A percentile compares a stretch with the other conserved stretches of the same genome.
phyloP scores from a whole-genome alignment of 2,329 filamentous ascomycete genomes.

The Pseudocercospora cruenta region DNA sequence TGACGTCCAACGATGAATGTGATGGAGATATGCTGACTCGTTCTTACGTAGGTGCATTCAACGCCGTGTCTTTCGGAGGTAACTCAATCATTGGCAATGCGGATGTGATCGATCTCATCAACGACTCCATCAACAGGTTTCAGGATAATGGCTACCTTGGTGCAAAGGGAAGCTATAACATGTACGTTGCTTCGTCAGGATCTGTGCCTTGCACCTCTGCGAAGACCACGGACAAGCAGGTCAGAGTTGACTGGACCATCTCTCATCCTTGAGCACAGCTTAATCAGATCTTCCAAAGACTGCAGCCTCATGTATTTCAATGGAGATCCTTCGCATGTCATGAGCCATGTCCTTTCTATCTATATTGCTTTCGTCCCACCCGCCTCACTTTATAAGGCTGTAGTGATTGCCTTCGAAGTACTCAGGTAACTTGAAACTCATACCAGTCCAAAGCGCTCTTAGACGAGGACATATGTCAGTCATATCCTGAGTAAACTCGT shows the following conservation, averaged over 20 bases:
- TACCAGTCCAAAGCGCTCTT: no score
- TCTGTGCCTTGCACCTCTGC: constrained; percentile 1
- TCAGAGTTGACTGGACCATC: constrained; percentile 7
- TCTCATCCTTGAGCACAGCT: not conserved
- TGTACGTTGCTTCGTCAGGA: constrained; percentile 4
- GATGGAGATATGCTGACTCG: not conserved
- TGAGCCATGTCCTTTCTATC: no score
- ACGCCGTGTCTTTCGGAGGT: not conserved
- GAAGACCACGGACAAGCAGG: not conserved
- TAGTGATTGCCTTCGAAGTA: no score
- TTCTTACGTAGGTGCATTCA: not conserved
- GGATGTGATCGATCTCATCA: constrained; percentile 7
- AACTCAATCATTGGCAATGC: constrained; percentile 1
- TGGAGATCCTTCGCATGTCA: no score
- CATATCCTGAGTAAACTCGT: no score
- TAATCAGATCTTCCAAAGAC: no score
- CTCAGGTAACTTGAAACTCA: no score
- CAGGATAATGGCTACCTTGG: constrained; percentile 4
- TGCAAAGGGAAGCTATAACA: constrained; percentile 1
- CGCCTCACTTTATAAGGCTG: no score
- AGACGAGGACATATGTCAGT: no score
- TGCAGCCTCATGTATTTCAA: no score
- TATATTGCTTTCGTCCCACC: no score
- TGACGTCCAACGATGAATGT: not conserved
- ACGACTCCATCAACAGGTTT: constrained; percentile 6